Base-by-base conservation (phyloP, 495 filamentous ascomycete species). In the Neurospora africana region DNA sequence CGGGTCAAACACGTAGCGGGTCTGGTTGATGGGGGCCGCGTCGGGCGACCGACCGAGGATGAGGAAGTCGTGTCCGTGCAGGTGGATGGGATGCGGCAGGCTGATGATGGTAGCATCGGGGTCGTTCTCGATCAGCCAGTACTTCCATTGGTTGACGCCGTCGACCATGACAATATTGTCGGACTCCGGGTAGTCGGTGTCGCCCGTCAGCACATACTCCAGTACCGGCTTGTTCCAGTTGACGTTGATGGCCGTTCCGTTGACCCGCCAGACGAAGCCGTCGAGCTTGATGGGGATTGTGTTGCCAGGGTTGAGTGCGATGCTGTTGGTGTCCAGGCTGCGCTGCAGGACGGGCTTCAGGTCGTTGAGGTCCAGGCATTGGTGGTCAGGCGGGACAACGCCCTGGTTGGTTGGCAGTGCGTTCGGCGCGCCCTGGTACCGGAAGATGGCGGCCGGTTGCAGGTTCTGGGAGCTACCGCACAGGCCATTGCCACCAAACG, bases 21-120 rank as follows among this genome's bases (percentile, higher is more conserved):
- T 70, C 30, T 78, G 74, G 2, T 69, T 58, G 9, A 21, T 68
- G 15, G 75, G 70, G 6, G 71, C 4, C 36, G 23, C 72, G 73
- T 75, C 76, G 68, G 78, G 79, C 1, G 78, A 80, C 70, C 78
- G 76, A 33, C 85, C 82, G 23, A 91, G 78, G 39, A 91, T 79
- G 58, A 82, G 77, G 81, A 91, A 91, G 74, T 91, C 85, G 77
- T 91, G 85, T 3, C 87, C 87, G 74, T 81, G 79, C 17, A 81
- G 72, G 47, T 81, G 79, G 71, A 88, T 85, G 27, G 86, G 86
- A 43, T 84, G 88, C 41, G 80, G 80, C 38, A 82, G 47, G 35
- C 71, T 73, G 61, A 80, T 73, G 61, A 80, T 72, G 35, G 37
- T 13, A 23, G 70, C 77, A n/a, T 75, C 72, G 68, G 90, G 88